These are phyloP conservation scores for Talaromyces rugulosus DNA, from an alignment of 2,329 filamentous ascomycete genomes.

Conservation along the genomic window DNA sequence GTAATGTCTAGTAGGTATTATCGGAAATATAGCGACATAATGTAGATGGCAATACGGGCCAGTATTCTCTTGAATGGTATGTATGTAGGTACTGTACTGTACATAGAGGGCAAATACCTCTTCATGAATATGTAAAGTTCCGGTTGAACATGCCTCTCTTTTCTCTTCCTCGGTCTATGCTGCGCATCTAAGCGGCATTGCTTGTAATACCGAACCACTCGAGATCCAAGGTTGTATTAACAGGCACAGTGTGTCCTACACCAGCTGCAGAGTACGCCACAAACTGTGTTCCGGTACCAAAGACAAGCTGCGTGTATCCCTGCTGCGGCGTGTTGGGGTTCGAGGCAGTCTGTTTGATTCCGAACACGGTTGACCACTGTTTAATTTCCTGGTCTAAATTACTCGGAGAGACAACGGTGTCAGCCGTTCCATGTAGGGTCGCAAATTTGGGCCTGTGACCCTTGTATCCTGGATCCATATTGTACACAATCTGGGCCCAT, in stretches of 20 bases:
- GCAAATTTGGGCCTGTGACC: neutral
- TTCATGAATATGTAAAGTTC: no score
- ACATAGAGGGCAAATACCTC: no score
- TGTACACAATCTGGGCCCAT: constrained; percentile 3
- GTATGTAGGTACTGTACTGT: no score
- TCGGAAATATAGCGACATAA: no score
- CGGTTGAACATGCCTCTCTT: no score
- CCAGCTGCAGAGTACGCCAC: constrained; percentile 1
- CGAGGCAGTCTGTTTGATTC: neutral
- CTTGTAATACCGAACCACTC: neutral
- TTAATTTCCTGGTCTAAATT: constrained; percentile 1
- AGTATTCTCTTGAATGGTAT: no score
- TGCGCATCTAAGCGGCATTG: no score
- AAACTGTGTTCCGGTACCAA: constrained; percentile 2
- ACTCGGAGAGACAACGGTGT: neutral
- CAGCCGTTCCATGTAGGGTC: constrained; percentile 4
- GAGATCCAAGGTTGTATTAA: constrained; percentile 1
- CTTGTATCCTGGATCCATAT: constrained; percentile 3
- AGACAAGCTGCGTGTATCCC: constrained; percentile 5
- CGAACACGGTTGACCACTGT: constrained; percentile 4
- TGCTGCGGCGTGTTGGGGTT: neutral
- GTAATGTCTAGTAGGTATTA: no score
- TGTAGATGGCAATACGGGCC: no score
- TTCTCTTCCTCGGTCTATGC: no score
- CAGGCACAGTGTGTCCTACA: constrained; percentile 4